A percentile compares a stretch with the other conserved stretches of the same genome.
These are phyloP conservation scores for Mortierella sp. DNA, from an alignment of 371 early-diverging fungal genomes.

Conservation along the genomic window DNA sequence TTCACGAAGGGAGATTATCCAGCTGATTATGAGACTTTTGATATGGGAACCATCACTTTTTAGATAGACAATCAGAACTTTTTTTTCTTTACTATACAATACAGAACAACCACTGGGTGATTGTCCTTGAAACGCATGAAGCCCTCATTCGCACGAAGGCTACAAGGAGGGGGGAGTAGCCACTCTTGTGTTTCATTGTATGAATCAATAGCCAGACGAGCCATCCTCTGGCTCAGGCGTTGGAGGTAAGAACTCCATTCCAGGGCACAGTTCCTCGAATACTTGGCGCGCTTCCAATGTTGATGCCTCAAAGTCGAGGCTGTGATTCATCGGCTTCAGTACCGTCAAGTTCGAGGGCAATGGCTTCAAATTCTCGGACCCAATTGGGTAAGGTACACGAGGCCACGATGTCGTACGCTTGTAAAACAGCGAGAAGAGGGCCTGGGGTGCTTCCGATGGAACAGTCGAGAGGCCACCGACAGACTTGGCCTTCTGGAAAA, in stretches of 20 bases:
- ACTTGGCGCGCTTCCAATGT: conserved; percentile 59
- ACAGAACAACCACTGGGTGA: too few species aligned
- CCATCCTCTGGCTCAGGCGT: conserved; percentile 61
- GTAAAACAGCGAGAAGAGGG: conserved; percentile 57
- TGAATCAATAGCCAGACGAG: conserved; percentile 20
- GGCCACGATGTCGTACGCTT: conserved; percentile 57
- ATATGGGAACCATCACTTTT: conserved; percentile 24
- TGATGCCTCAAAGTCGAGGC: conserved; percentile 62
- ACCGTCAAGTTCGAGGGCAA: conserved; percentile 61
- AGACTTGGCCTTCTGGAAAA: conserved; percentile 35
- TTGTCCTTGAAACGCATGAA: too few species aligned
- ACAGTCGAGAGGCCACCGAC: conserved; percentile 9
- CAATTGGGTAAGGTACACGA: conserved; percentile 44
- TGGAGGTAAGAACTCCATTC: conserved; percentile 67
- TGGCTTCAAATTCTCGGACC: conserved; percentile 31
- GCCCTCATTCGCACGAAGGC: too few species aligned
- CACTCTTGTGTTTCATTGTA: too few species aligned
- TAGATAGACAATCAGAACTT: conserved; percentile 5
- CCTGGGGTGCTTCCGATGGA: conserved; percentile 17
- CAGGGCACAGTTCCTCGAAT: conserved; percentile 61
- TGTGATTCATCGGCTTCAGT: conserved; percentile 57
- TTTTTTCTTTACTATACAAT: too few species aligned
- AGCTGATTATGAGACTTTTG: conserved; percentile 32
- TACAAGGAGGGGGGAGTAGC: too few species aligned
- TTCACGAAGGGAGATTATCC: conserved; percentile 43